Evolutionary conservation across 495 filamentous ascomycete species (phyloP), one percentile per base, ranked within the genome.

Genomic region (Lasiosphaeriaceae sp.): DNA sequence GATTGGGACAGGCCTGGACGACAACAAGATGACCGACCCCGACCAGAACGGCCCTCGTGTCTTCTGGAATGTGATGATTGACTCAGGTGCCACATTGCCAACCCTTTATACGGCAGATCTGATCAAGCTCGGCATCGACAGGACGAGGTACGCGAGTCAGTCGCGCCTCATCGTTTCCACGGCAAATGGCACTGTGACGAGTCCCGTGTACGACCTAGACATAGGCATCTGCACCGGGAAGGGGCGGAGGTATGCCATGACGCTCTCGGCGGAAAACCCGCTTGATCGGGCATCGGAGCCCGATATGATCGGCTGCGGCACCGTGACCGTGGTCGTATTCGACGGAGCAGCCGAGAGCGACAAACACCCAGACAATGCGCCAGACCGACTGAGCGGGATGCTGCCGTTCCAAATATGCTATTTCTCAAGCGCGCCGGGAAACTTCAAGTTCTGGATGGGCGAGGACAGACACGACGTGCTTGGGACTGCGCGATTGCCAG

Each of bases 51-150:
- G 54, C 41, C 60, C 61, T 0, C 44, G 31, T 35, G 23, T 65
- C 41, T 50, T 62, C 56, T 72, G 19, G 34, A 47, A 60, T 21
- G 67, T 59, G 31, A 56, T 81, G 34, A 59, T 81, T 24, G 77
- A 81, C 59, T 66, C 61, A 19, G 78, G 78, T 45, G 74, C 78
- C 31, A 78, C 72, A 16, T 64, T 72, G 37, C 76, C 78, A 3
- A 61, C 64, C 43, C 58, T 81, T 17, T 66, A 57, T 39, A 20
- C 43, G 2, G 19, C 37, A 16, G 77, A 81, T 55, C 66, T 81
- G 0, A 17, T 51, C 16, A 49, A 37, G 3, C 58, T 80, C 9
- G 45, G 59, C 2, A 67, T 81, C 54, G 46, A 73, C 58, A 49
- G 61, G 11, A 34, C 8, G 0, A 51, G 21, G 21, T 79, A 80